Evolutionary conservation across 345 rosid species (phyloP).

Genomic region (Corchorus olitorius): DNA sequence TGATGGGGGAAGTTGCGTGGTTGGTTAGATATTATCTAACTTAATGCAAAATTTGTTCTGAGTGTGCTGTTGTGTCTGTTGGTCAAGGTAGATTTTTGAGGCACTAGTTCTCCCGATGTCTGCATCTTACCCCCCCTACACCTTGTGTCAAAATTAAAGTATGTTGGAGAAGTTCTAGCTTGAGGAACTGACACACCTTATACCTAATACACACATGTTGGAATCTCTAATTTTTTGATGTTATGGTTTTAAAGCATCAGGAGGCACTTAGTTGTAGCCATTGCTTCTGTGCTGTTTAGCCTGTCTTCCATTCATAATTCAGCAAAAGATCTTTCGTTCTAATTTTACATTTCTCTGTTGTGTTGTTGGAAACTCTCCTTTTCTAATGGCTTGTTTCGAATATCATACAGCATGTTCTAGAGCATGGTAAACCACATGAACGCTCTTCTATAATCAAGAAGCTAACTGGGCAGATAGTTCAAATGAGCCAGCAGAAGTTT

Average conservation of each 20-base stretch:
- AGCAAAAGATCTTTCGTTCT: not conserved
- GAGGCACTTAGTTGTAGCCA: not conserved
- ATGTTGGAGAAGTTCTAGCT: not conserved
- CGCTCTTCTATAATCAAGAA: constrained; percentile 75
- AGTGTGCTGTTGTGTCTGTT: not conserved
- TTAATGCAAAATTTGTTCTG: not conserved
- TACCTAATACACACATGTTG: not conserved
- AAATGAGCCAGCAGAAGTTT: constrained; percentile 98
- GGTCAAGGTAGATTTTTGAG: not conserved
- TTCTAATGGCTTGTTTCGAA: constrained; percentile 10
- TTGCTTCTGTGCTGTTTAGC: not conserved
- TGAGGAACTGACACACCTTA: not conserved
- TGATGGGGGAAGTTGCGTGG: not conserved
- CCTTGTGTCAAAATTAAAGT: not conserved
- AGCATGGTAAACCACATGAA: constrained; percentile 90
- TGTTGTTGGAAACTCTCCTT: not conserved
- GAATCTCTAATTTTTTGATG: not conserved
- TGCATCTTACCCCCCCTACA: not conserved
- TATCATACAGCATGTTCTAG: constrained; percentile 78
- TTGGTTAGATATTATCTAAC: not conserved
- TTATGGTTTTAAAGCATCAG: not conserved
- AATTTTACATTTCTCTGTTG: not conserved
- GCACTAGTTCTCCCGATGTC: not conserved
- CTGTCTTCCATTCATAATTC: not conserved
- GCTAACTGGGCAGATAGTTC: constrained; percentile 82